These are phyloP conservation scores for Mortierella sp. DNA, from an alignment of 371 early-diverging fungal genomes.

Conservation along the genomic window DNA sequence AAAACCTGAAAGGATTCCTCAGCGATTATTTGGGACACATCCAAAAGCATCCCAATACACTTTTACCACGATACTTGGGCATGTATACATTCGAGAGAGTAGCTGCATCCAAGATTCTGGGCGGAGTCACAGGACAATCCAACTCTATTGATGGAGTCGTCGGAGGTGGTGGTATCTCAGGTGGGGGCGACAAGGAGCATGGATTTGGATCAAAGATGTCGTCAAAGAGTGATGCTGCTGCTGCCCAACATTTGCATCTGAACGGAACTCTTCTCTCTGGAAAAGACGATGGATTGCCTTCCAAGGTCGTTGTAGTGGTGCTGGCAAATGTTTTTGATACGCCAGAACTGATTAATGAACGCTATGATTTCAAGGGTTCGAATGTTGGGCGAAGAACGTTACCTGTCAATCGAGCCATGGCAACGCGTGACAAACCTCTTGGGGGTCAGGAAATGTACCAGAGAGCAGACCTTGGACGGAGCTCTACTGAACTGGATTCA, in stretches of 20 bases:
- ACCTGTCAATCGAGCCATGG: not conserved
- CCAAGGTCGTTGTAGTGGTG: slow-evolving; percentile 61
- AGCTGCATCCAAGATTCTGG: slow-evolving; percentile 14
- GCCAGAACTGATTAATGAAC: slow-evolving; percentile 58
- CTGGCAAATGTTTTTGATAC: slow-evolving; percentile 71
- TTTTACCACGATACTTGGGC: slow-evolving; percentile 70
- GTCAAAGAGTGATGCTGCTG: slow-evolving; percentile 15
- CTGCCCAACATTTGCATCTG: slow-evolving; percentile 43
- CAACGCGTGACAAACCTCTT: not conserved
- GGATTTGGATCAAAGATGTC: slow-evolving; percentile 6
- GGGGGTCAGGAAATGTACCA: not conserved
- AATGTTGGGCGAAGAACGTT: slow-evolving; percentile 66
- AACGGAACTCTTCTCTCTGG: slow-evolving; percentile 43
- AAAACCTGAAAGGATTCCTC: slow-evolving; percentile 62
- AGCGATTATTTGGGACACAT: slow-evolving; percentile 63
- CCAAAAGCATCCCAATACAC: slow-evolving; percentile 59
- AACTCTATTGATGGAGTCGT: slow-evolving; percentile 2
- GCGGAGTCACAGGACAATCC: not conserved
- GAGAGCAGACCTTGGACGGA: not conserved
- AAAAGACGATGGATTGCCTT: slow-evolving; percentile 53
- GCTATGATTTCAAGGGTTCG: slow-evolving; percentile 71
- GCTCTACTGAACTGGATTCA: slow-evolving; percentile 13
- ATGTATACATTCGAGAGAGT: slow-evolving; percentile 66
- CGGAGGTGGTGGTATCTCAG: not conserved
- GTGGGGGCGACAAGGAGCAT: slow-evolving; percentile 6